These are phyloP conservation scores for Plasmodium inui DNA, from an alignment of 169 alveolate genomes.

Conservation along the genomic window DNA sequence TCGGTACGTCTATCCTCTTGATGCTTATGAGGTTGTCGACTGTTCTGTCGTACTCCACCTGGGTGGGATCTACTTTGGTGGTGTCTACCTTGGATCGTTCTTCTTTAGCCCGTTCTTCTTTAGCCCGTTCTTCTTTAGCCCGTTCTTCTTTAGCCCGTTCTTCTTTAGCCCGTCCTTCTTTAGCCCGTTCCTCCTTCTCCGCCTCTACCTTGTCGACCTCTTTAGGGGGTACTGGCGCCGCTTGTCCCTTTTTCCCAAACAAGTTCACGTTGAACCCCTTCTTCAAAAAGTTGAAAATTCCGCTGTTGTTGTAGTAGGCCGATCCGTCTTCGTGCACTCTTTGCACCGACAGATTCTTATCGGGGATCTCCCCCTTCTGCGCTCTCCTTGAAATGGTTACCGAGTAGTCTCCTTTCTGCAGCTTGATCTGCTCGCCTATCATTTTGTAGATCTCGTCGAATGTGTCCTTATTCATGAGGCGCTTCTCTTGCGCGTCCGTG, in stretches of 20 bases:
- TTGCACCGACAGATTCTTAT: not conserved
- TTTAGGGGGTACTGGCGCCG: not conserved
- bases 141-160: not conserved
- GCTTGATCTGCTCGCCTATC: not conserved
- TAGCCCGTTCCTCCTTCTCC: not conserved
- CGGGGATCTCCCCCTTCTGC: not conserved
- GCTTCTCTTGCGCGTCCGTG: constrained; percentile 4
- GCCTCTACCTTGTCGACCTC: not conserved
- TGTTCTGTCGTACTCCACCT: not conserved
- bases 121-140: no score
- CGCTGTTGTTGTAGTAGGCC: not conserved
- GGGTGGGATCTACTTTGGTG: not conserved
- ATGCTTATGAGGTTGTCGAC: not conserved
- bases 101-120: not conserved
- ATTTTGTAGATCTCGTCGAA: constrained; percentile 20
- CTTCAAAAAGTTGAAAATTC: not conserved
- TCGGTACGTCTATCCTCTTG: not conserved
- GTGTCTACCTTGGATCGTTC: not conserved
- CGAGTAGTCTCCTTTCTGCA: constrained; percentile 1
- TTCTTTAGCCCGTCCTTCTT: not conserved
- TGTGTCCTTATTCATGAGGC: not conserved
- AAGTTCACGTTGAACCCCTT: not conserved
- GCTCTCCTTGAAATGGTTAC: not conserved
- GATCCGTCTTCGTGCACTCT: not conserved
- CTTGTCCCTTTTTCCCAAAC: not conserved